Conservation (phyloP, 2,329 filamentous ascomycete genomes). For the Proliferodiscus dingleyae region DNA sequence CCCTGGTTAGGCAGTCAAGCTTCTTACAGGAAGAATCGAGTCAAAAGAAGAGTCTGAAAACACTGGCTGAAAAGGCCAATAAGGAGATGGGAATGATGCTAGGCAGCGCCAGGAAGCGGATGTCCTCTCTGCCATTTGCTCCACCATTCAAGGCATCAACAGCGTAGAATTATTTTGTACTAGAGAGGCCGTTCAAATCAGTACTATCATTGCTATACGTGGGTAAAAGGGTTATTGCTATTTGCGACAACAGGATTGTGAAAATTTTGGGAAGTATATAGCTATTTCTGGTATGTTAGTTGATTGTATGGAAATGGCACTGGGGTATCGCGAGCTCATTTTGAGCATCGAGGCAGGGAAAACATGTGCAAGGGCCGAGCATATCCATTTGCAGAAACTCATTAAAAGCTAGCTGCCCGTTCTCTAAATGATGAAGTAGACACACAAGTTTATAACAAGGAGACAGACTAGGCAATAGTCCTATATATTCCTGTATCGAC, state of each 20-base stretch:
- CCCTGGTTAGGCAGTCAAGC: neutral
- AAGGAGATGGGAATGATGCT: slow-evolving; percentile 1
- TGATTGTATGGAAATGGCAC: slow-evolving; percentile 64
- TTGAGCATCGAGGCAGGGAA: neutral
- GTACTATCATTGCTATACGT: neutral
- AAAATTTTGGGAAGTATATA: slow-evolving; percentile 29
- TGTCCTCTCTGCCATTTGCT: slow-evolving; percentile 3
- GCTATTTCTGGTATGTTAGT: slow-evolving; percentile 37
- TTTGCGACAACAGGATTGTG: slow-evolving; percentile 13
- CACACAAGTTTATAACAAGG: neutral
- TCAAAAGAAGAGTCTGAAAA: neutral
- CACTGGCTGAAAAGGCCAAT: slow-evolving; percentile 5
- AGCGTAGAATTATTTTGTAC: neutral
- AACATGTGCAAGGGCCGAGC: neutral
- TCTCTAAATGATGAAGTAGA: neutral
- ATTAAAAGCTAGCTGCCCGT: neutral
- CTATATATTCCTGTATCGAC: neutral
- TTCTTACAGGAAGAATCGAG: neutral
- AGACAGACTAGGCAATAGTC: neutral
- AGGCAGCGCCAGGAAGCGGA: slow-evolving; percentile 1
- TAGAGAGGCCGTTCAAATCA: neutral
- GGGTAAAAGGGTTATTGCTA: neutral
- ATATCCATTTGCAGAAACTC: neutral
- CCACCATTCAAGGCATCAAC: slow-evolving; percentile 19
- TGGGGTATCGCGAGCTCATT: slow-evolving; percentile 57